phyloP scores from a whole-genome alignment of 176 grass and related monocot genomes.

The Cocos nucifera region DNA sequence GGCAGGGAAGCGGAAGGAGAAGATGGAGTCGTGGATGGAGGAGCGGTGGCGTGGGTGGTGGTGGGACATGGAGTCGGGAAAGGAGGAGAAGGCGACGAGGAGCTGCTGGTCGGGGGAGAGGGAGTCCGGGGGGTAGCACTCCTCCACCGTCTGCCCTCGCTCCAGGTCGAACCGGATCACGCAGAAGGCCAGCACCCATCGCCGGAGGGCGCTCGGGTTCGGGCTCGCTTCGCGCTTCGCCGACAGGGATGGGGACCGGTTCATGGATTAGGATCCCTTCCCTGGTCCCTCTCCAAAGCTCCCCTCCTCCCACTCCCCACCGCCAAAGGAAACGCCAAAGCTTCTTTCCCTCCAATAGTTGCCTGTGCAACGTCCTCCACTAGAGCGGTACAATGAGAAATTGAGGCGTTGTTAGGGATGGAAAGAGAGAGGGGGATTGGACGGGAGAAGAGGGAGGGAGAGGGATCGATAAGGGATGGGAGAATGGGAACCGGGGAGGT shows the following conservation, averaged over 20 bases:
- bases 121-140: slow-evolving; percentile 56
- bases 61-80: slow-evolving; percentile 98
- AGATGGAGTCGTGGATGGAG: slow-evolving; percentile 88
- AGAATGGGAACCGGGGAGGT: no score
- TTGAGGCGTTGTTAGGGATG: no score
- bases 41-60: slow-evolving; percentile 54
- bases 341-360: no score
- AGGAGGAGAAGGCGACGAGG: slow-evolving; percentile 91
- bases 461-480: no score
- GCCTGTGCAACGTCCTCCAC: no score
- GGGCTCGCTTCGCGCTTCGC: slow-evolving; percentile 20
- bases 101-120: slow-evolving; percentile 51
- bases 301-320: no score
- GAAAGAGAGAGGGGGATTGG: no score
- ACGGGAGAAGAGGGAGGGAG: no score
- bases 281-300: no score
- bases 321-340: no score
- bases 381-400: no score
- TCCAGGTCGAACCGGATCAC: slow-evolving; percentile 96
- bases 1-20: slow-evolving; percentile 81
- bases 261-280: slow-evolving; percentile 21
- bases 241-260: slow-evolving; percentile 59
- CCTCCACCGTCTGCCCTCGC: slow-evolving; percentile 80
- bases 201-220: slow-evolving; percentile 44
- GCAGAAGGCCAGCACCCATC: slow-evolving; percentile 73